Base-by-base conservation (phyloP, 306 rosid species). In the Cucurbita ficifolia region DNA sequence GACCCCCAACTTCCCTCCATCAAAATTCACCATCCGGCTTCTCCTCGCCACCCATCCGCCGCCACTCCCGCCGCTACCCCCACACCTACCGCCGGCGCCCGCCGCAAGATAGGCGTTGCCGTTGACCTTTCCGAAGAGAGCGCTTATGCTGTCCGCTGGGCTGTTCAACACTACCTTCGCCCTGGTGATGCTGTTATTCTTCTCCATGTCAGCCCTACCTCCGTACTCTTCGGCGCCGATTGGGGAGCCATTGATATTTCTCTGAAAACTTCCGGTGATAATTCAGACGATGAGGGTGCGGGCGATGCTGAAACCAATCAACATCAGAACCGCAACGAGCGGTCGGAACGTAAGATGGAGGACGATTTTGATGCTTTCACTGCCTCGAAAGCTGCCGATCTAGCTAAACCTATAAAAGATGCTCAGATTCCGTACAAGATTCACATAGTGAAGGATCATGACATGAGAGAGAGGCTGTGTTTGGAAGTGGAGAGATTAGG, bases 181-280 rank as follows among this genome's bases (percentile, higher is more conserved):
- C 98, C 98, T 2, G 98, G 97, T 0, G 98, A 94, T 65, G 98
- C 98, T 22, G 98, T 90, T 21, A 85, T 94, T 63, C 98, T 94
- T 81, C 97, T 94, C 83, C 98, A 94, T 72, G 98, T 94, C 24
- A 94, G 98, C 87, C 88, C 97, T 9, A 94, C 98, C 4, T 81
- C 92, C 42, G 96, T 94, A 16, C 97, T 94, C 40, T 94, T 94
- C 81, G 97, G 98, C 60, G 98, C 98, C 12, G 98, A 94, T n/a
- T 94, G 98, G 98, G 98, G 98, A 54, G 82, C 96, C 53, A 83
- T 88, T 54, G 96, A 91, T 77, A 85, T 86, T 68, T 77, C 96
- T 74, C 81, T 91, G 78, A 69, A 83, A 75, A 76, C 89, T 35
- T 72, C 81, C 68, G 91, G 82, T 4, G 80, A 73, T 50, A 51